Percentiles rank a stretch among this genome's conserved stretches.
Evolutionary conservation across 192 early-diverging fungal genomes (phyloP).

Genomic region (Borealophlyctis nickersoniae): DNA sequence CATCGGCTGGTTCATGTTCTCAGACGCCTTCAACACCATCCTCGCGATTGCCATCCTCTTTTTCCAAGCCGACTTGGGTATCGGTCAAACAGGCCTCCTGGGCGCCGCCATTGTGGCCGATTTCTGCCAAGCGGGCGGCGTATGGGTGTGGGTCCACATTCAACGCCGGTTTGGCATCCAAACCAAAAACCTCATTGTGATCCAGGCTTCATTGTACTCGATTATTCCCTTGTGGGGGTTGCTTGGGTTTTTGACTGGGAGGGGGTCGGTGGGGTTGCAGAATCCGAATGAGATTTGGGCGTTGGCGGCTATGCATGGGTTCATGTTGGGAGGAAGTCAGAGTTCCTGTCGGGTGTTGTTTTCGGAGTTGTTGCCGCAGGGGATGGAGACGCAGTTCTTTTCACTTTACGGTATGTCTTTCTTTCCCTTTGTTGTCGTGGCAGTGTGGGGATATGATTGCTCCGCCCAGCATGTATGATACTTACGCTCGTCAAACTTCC

Average conservation of each 20-base stretch:
- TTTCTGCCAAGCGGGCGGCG: constrained; percentile 52
- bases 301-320: constrained; percentile 55
- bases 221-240: constrained; percentile 63
- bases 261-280: constrained; percentile 49
- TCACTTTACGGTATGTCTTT: constrained; percentile 54
- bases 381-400: constrained; percentile 69
- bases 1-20: constrained; percentile 67
- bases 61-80: constrained; percentile 53
- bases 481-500: neutral
- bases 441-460: neutral
- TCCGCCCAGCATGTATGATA: neutral
- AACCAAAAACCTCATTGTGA: constrained; percentile 53
- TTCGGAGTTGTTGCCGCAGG: constrained; percentile 61
- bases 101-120: constrained; percentile 59
- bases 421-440: neutral
- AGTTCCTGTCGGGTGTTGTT: constrained; percentile 59
- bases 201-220: constrained; percentile 43
- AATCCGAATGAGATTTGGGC: constrained; percentile 56
- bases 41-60: constrained; percentile 55
- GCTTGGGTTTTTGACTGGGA: constrained; percentile 53
- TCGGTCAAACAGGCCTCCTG: constrained; percentile 44
- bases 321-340: constrained; percentile 51
- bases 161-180: constrained; percentile 46
- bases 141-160: constrained; percentile 50
- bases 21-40: constrained; percentile 58